Evolutionary conservation across 2,329 filamentous ascomycete genomes (phyloP), one percentile per base, ranked within the genome.

Genomic region (Geosmithia morbida): DNA sequence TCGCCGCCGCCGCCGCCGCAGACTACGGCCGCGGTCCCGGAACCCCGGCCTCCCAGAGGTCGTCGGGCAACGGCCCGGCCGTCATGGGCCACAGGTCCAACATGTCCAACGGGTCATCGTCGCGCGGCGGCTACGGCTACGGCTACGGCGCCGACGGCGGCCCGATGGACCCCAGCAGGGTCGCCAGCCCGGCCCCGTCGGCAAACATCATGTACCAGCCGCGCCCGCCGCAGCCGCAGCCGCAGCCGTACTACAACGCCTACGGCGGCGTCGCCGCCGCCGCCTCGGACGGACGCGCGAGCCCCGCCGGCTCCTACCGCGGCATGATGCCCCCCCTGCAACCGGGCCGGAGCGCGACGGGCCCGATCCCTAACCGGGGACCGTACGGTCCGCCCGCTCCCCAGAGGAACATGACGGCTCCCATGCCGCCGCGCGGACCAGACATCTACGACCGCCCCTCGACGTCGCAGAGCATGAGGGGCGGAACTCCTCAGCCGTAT

Each of bases 351-450:
- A 72, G 67, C 48, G 60, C 61, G 26, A 70, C 69, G 14, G 62
- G 62, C 1, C 63, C 64, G 3, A 52, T 64, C 14, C 57, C 61
- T 22, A 54, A 57, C 10, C 53, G 61, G 22, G 62, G 57, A 37
- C 60, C 59, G 40, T 62, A 59, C n/a, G 59, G 62, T 11, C 60
- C 62, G 13, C 60, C 62, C 39, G 55, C 63, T 26, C 66, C 67
- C 1, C 64, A 64, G 51, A 63, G 71, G 46, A 71, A 67, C 48
- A 64, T 72, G 63, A 72, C 70, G 19, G 66, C 64, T 3, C 66
- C 67, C 3, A 54, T 65, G 47, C 61, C 63, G 14, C 53, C 56
- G 26, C 56, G 60, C 43, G 56, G 54, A 40, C 53, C 54, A 16
- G 60, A 60, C 37, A 61, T 56, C 47, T 52, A 52, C 29, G 48